Conservation (phyloP, 148 eudicot species). For the Chenopodium berlandieri region DNA sequence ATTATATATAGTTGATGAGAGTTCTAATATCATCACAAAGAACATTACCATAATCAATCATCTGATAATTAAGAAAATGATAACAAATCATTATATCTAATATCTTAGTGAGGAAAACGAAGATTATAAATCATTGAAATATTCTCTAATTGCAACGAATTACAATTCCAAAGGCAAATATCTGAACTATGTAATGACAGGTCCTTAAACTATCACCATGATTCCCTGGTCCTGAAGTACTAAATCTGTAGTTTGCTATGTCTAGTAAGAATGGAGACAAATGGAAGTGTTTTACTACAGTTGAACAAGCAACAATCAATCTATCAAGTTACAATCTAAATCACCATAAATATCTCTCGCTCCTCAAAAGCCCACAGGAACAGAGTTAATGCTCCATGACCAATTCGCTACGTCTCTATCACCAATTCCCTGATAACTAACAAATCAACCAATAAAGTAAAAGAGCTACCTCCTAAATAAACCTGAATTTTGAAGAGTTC, state of each 20-base stretch:
- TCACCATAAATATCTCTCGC: background rate
- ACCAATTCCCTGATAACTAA: background rate
- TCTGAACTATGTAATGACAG: background rate
- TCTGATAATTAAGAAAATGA: background rate
- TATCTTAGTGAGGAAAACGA: background rate
- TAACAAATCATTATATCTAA: background rate
- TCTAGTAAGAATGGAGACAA: background rate
- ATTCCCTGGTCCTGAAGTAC: background rate
- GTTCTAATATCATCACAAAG: too few relatives aligned
- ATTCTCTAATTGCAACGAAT: background rate
- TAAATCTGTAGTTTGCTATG: background rate
- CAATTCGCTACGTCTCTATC: background rate
- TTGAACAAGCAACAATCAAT: background rate
- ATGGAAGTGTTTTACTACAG: background rate
- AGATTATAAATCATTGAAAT: background rate
- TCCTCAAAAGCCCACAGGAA: too few relatives aligned
- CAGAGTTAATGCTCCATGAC: too few relatives aligned
- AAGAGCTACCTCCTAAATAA: conserved; percentile 56
- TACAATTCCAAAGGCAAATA: background rate
- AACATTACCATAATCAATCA: too few relatives aligned
- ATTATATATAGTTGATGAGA: too few relatives aligned
- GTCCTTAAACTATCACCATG: background rate
- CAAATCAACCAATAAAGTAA: background rate
- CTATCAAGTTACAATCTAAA: background rate
- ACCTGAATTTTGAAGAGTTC: conserved; percentile 63